These are phyloP conservation scores for Butyriboletus loyo DNA, from an alignment of 768 basidiomycete species.

Conservation along the genomic window DNA sequence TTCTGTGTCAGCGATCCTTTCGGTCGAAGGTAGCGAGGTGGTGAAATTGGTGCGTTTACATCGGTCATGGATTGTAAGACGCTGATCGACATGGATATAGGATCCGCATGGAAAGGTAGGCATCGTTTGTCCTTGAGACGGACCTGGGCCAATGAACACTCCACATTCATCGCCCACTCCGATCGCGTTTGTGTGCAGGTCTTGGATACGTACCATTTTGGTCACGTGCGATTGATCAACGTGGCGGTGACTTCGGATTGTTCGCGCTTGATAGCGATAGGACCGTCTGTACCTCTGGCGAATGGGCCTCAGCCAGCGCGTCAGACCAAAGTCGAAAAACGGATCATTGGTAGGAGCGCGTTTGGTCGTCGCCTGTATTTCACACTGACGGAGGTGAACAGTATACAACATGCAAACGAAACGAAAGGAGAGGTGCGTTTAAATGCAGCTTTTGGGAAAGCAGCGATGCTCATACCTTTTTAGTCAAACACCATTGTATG, in stretches of 20 bases:
- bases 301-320: conserved; percentile 44
- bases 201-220: conserved; percentile 40
- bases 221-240: conserved; percentile 45
- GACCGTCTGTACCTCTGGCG: conserved; percentile 39
- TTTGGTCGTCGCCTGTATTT: background rate
- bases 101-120: conserved; percentile 40
- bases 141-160: background rate
- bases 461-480: background rate
- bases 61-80: background rate
- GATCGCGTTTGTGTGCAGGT: conserved; percentile 23
- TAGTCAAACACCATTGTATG: conserved; percentile 51
- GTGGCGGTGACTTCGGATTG: conserved; percentile 47
- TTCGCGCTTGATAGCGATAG: conserved; percentile 45
- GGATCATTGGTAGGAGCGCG: conserved; percentile 42
- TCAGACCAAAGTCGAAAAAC: conserved; percentile 49
- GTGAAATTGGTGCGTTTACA: conserved; percentile 38
- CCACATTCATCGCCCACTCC: background rate
- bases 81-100: conserved; percentile 23
- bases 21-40: conserved; percentile 48
- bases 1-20: conserved; percentile 41
- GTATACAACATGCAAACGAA: conserved; percentile 48
- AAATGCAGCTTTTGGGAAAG: background rate
- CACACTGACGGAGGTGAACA: conserved; percentile 17
- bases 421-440: conserved; percentile 43
- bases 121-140: background rate